These are phyloP conservation scores for Hanseniaspora clermontiae DNA, from an alignment of 805 yeast genomes.

Conservation along the genomic window DNA sequence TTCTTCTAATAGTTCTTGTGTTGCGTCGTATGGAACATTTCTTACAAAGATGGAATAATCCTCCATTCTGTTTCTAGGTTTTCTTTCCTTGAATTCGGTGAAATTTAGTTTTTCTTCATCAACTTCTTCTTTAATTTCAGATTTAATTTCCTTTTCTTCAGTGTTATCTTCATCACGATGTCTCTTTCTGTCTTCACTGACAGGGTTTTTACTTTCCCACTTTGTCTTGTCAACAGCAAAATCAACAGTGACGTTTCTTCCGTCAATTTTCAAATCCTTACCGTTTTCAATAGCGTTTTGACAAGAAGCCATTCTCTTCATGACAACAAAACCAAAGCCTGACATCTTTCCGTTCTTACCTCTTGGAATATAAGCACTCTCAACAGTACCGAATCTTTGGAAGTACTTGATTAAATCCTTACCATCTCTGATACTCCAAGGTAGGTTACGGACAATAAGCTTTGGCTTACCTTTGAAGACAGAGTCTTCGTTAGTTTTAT, in stretches of 20 bases:
- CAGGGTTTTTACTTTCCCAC: conserved; percentile 53
- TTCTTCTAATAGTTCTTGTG: conserved; percentile 58
- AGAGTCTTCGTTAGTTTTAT: background rate
- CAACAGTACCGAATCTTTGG: conserved; percentile 68
- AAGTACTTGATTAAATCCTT: conserved; percentile 58
- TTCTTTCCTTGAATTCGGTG: conserved; percentile 26
- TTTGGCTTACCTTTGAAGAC: conserved; percentile 61
- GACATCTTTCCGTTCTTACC: conserved; percentile 78
- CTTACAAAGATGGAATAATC: conserved; percentile 70
- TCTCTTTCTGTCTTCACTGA: conserved; percentile 30
- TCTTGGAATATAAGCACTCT: conserved; percentile 79
- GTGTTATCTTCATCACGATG: conserved; percentile 28
- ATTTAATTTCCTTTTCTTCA: conserved; percentile 29
- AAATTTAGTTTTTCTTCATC: conserved; percentile 28
- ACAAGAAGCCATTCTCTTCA: conserved; percentile 70
- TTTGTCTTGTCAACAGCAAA: conserved; percentile 78
- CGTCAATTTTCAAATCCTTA: conserved; percentile 67
- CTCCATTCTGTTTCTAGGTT: conserved; percentile 49
- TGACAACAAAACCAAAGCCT: conserved; percentile 89
- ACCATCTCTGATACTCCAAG: conserved; percentile 86
- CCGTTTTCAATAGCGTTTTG: conserved; percentile 65
- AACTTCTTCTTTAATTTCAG: conserved; percentile 25
- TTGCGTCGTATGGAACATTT: conserved; percentile 90
- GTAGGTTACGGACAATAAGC: conserved; percentile 78
- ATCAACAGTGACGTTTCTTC: conserved; percentile 86